Percentiles rank a stretch among this genome's conserved stretches.
Conservation (phyloP, 176 grass and related monocot species). For the Elymus sibiricus region DNA sequence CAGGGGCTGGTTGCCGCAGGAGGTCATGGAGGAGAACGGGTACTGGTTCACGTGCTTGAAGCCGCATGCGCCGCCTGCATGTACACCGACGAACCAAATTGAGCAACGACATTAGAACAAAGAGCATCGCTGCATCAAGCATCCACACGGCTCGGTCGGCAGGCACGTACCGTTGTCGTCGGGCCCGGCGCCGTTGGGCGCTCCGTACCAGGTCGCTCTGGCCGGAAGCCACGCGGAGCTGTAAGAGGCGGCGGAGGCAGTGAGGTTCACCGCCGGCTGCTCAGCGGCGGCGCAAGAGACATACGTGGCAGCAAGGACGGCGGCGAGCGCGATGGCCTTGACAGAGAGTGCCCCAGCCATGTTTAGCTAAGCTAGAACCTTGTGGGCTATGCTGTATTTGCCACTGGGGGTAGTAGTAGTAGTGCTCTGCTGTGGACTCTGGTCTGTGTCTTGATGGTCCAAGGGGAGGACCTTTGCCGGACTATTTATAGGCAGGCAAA, state of each 20-base stretch:
- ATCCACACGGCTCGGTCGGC: neutral
- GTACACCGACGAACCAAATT: neutral
- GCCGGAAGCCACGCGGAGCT: slow-evolving; percentile 14
- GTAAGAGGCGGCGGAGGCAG: neutral
- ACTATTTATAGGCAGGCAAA: slow-evolving; percentile 2
- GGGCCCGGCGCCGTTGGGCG: slow-evolving; percentile 48
- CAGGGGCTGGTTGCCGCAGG: slow-evolving; percentile 40
- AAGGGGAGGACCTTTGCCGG: slow-evolving; percentile 8
- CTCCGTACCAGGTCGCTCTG: slow-evolving; percentile 67
- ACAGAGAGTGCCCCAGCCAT: neutral
- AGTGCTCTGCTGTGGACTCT: slow-evolving; percentile 6
- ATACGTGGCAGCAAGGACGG: neutral
- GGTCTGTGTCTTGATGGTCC: neutral
- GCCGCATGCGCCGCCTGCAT: slow-evolving; percentile 57
- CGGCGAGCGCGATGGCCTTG: neutral
- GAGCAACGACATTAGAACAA: neutral
- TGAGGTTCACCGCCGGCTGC: neutral
- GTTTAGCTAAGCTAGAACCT: neutral
- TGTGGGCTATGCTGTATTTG: neutral
- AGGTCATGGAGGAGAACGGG: slow-evolving; percentile 58
- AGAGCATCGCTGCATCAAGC: neutral
- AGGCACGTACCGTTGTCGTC: slow-evolving; percentile 41
- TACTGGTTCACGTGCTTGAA: slow-evolving; percentile 41
- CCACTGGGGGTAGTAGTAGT: neutral
- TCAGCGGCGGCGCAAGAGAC: neutral